These are phyloP conservation scores for Trapa incisa DNA, from an alignment of 345 rosid genomes.

Conservation along the genomic window DNA sequence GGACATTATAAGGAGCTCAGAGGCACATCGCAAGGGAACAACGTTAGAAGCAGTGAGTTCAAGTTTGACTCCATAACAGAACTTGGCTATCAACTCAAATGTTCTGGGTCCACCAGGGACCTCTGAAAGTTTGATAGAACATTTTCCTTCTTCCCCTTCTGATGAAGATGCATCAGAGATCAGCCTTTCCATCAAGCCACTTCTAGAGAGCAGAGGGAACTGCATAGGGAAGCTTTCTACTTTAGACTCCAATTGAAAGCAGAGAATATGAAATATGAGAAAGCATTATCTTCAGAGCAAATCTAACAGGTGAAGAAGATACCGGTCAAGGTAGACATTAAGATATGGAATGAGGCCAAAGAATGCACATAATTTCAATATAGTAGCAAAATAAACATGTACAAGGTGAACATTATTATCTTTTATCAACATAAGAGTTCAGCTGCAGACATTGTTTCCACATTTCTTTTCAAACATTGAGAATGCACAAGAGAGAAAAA, in stretches of 20 bases:
- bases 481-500: background rate
- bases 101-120: constrained; percentile 88
- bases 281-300: background rate
- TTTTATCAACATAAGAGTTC: background rate
- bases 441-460: background rate
- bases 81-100: constrained; percentile 88
- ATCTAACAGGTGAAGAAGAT: background rate
- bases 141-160: constrained; percentile 60
- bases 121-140: constrained; percentile 38
- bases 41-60: constrained; percentile 87
- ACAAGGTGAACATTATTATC: no score
- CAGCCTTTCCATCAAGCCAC: constrained; percentile 80
- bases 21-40: constrained; percentile 68
- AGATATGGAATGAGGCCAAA: background rate
- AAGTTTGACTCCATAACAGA: constrained; percentile 96
- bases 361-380: background rate
- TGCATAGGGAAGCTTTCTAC: constrained; percentile 19
- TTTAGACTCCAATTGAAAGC: constrained; percentile 4
- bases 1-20: constrained; percentile 82
- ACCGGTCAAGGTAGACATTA: background rate
- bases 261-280: background rate
- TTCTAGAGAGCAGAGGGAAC: constrained; percentile 94
- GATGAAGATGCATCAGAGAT: constrained; percentile 72
- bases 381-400: no score
- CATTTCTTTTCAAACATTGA: background rate